Evolutionary conservation across 1,284 basidiomycete species (phyloP).

Genomic region (Pholiota adiposa): DNA sequence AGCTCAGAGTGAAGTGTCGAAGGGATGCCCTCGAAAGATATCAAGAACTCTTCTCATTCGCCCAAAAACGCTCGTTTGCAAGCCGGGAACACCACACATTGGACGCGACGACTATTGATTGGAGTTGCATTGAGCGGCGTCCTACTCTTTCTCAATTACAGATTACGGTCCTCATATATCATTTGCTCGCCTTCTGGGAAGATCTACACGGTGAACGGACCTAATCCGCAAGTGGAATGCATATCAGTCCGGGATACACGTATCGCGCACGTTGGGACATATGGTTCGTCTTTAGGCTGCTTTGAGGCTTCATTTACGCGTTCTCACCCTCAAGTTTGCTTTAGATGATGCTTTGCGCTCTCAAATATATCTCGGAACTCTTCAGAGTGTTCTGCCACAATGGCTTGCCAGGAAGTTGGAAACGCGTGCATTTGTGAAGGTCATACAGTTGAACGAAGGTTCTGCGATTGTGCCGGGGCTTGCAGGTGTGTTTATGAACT

Average conservation of each 20-base stretch:
- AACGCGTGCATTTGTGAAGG: constrained; percentile 30
- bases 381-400: constrained; percentile 6
- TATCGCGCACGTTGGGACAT: constrained; percentile 60
- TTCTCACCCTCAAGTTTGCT: not conserved
- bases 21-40: not conserved
- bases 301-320: not conserved
- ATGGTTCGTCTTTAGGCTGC: constrained; percentile 20
- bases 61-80: not conserved
- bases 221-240: constrained; percentile 60
- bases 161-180: constrained; percentile 34
- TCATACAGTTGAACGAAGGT: constrained; percentile 46
- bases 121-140: not conserved
- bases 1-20: not conserved
- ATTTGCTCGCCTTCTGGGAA: constrained; percentile 47
- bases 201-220: constrained; percentile 60
- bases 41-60: not conserved
- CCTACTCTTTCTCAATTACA: constrained; percentile 7
- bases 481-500: constrained; percentile 47
- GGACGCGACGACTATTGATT: not conserved
- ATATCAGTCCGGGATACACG: constrained; percentile 61
- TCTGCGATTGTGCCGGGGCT: constrained; percentile 72
- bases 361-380: not conserved
- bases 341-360: constrained; percentile 1
- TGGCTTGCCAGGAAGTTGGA: constrained; percentile 8
- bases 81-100: not conserved